Conservation (phyloP, 257 asterid genomes). For the Sherardia arvensis region DNA sequence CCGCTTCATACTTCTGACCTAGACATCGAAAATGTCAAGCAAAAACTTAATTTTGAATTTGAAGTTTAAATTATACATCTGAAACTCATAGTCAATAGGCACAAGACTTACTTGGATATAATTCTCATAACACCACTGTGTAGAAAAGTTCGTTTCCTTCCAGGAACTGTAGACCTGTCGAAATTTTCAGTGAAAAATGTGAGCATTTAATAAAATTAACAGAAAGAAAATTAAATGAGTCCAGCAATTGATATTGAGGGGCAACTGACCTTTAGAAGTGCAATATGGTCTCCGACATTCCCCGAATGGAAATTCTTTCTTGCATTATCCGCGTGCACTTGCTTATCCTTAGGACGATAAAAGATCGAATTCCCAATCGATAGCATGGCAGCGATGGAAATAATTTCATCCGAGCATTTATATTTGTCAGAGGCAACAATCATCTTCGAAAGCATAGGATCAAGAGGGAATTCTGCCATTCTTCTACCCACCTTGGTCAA, state of each 20-base stretch:
- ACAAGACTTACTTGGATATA: conserved; percentile 55
- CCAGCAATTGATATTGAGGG: not conserved
- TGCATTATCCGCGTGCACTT: conserved; percentile 93
- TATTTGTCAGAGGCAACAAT: conserved; percentile 84
- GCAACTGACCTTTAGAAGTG: conserved; percentile 63
- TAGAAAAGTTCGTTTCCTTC: conserved; percentile 83
- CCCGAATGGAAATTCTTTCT: conserved; percentile 84
- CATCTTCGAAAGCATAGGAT: conserved; percentile 94
- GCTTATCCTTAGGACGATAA: conserved; percentile 90
- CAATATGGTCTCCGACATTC: conserved; percentile 93
- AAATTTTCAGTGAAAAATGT: not conserved
- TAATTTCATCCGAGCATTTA: conserved; percentile 77
- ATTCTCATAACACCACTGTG: conserved; percentile 95
- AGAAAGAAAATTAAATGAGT: not conserved
- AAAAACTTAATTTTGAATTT: not conserved
- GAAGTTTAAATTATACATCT: not conserved
- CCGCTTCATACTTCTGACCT: conserved; percentile 95
- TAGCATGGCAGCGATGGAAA: conserved; percentile 88
- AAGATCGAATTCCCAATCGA: conserved; percentile 88
- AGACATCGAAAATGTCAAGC: conserved; percentile 15
- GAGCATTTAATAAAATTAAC: no score
- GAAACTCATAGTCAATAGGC: not conserved
- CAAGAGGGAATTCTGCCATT: conserved; percentile 96
- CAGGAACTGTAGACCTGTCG: conserved; percentile 71
- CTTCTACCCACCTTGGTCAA: conserved; percentile 80